Percentiles rank a stretch among this genome's conserved stretches.
Evolutionary conservation across 2,329 filamentous ascomycete genomes (phyloP).

Genomic region (Didymella pomorum): DNA sequence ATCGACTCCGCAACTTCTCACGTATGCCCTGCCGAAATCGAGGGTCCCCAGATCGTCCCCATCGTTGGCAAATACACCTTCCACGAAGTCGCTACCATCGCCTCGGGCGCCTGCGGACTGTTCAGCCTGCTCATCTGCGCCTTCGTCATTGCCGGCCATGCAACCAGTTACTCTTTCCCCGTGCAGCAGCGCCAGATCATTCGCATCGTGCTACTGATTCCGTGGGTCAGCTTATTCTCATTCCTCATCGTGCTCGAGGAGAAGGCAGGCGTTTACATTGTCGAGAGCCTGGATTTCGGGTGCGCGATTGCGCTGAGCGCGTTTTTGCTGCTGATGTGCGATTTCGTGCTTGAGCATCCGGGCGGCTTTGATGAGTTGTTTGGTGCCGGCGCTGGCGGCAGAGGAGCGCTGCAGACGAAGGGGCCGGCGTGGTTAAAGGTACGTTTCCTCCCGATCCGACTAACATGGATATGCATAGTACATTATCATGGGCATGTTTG

Average conservation of each 20-base stretch:
- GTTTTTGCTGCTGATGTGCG: slow-evolving; percentile 45
- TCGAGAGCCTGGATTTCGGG: slow-evolving; percentile 36
- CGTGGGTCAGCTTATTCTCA: slow-evolving; percentile 38
- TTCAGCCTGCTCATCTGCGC: slow-evolving; percentile 27
- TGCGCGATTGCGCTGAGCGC: slow-evolving; percentile 41
- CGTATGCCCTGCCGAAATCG: slow-evolving; percentile 26
- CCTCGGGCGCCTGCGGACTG: slow-evolving; percentile 32
- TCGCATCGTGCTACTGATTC: slow-evolving; percentile 37
- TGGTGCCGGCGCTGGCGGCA: slow-evolving; percentile 29
- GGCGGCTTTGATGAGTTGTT: slow-evolving; percentile 44
- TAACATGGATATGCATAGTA: neutral
- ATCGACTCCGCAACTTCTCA: slow-evolving; percentile 16
- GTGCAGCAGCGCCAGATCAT: slow-evolving; percentile 44
- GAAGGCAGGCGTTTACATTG: slow-evolving; percentile 31
- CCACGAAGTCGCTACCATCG: slow-evolving; percentile 36
- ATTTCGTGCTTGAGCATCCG: slow-evolving; percentile 36
- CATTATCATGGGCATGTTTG: too few species aligned
- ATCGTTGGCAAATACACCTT: slow-evolving; percentile 37
- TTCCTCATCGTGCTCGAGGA: slow-evolving; percentile 35
- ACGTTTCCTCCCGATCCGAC: slow-evolving; percentile 1
- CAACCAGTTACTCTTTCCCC: slow-evolving; percentile 39
- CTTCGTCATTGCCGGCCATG: slow-evolving; percentile 31
- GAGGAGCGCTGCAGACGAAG: slow-evolving; percentile 19
- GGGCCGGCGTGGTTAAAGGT: slow-evolving; percentile 43
- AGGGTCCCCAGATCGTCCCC: slow-evolving; percentile 28